Conservation (phyloP, 768 basidiomycete species). For the Mycena latifolia region DNA sequence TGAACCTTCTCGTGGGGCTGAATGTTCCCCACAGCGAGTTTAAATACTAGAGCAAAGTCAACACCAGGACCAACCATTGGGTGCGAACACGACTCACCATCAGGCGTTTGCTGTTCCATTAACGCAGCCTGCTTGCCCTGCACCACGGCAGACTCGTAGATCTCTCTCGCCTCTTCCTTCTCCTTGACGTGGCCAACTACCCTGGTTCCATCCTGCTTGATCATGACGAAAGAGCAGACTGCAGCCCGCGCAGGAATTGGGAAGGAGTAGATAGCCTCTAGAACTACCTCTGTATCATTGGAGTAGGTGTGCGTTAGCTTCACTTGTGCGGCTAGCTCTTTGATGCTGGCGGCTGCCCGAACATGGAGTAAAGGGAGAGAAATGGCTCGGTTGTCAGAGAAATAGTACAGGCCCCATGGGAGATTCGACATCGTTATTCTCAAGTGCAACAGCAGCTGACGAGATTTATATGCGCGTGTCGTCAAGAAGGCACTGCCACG, state of each 20-base stretch:
- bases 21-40: constrained; percentile 31
- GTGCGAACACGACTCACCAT: constrained; percentile 23
- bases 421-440: neutral
- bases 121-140: constrained; percentile 28
- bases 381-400: neutral
- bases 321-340: constrained; percentile 34
- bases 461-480: too few relatives aligned
- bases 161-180: constrained; percentile 27
- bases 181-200: constrained; percentile 34
- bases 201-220: constrained; percentile 32
- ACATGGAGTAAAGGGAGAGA: constrained; percentile 31
- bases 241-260: constrained; percentile 31
- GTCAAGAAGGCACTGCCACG: too few relatives aligned
- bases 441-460: neutral
- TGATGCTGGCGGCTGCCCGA: constrained; percentile 26
- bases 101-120: constrained; percentile 27
- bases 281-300: constrained; percentile 17
- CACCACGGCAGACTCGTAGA: constrained; percentile 25
- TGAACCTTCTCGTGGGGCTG: constrained; percentile 22
- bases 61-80: neutral
- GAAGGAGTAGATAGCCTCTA: constrained; percentile 35
- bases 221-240: constrained; percentile 29
- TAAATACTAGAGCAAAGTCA: constrained; percentile 22
- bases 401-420: constrained; percentile 25
- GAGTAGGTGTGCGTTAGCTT: constrained; percentile 34